Base-by-base conservation (phyloP, 2,329 filamentous ascomycete species). In the Neonectria magnoliae region DNA sequence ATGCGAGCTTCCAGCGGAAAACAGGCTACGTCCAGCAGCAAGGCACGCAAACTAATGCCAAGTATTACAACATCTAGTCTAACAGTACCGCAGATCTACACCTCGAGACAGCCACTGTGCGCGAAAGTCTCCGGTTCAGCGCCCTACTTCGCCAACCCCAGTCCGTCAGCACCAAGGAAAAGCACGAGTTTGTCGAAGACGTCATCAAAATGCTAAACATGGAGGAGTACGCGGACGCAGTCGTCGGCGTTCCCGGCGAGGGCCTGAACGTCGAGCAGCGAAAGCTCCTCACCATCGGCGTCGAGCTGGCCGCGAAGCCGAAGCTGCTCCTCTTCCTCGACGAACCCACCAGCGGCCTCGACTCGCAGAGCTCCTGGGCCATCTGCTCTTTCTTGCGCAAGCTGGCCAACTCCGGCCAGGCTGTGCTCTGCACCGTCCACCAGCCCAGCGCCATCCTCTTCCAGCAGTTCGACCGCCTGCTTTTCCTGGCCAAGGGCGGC, bases 1-100 rank as follows among this genome's bases (percentile, higher is more conserved):
- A 88, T 66, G 78, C 79, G 6, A 86, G 83, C 52, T 91, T 91
- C 67, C 88, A 90, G 64, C 82, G 89, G 7, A 88, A 89, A 73
- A 90, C 87, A 0, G 89, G 89, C 0, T 91, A 91, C 69, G 88
- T 90, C 0, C 88, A 91, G 68, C 89, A 91, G 62, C 88, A 91
- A 75, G 88, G 81, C 81, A 61, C 60, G 76, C 27, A 20, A 4
- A 29, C 22, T 3, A 2, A 4, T 20, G 4, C 1, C 47, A 6
- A 13, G 5, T 10, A 38, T 16, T 16, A 16, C 10, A 6, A 3
- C 13, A 3, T 27, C 63, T 73, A 60, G 71, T 27, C 63, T 73
- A 60, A 72, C 62, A 9, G 1, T 0, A 2, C 0, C 1, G 0
- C 16, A 83, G 83, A 92, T 77, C 76, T 89, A 0, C 86, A 88